Evolutionary conservation across 768 basidiomycete species (phyloP).

Genomic region (Mycena indigotica): DNA sequence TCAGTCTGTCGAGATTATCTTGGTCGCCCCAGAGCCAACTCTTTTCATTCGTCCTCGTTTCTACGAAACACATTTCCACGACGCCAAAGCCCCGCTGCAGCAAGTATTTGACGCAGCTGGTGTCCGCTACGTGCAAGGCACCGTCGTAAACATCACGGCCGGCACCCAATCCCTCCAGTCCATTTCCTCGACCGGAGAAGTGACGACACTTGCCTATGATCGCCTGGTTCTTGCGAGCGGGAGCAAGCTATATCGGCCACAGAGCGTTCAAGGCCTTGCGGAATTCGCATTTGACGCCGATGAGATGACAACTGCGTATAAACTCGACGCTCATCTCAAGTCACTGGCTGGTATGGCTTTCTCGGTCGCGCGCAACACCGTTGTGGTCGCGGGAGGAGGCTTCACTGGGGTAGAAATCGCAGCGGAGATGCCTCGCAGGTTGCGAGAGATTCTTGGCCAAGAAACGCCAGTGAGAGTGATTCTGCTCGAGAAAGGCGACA

Average conservation of each 20-base stretch:
- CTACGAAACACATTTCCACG: conserved; percentile 24
- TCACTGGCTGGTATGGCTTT: conserved; percentile 16
- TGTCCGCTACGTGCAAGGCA: conserved; percentile 22
- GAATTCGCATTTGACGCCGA: conserved; percentile 23
- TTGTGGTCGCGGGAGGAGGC: conserved; percentile 25
- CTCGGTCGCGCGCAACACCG: conserved; percentile 23
- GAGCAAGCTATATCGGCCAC: conserved; percentile 23
- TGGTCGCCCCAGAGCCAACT: conserved; percentile 27
- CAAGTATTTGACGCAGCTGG: conserved; percentile 13
- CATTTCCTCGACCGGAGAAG: conserved; percentile 2
- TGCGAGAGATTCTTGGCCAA: conserved; percentile 23
- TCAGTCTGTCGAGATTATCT: conserved; percentile 16
- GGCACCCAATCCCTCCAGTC: conserved; percentile 16
- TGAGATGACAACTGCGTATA: conserved; percentile 18
- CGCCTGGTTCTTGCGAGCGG: conserved; percentile 26
- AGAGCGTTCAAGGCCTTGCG: conserved; percentile 14
- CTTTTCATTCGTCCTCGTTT: conserved; percentile 25
- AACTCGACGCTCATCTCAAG: conserved; percentile 23
- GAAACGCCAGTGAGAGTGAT: conserved; percentile 17
- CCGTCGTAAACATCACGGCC: conserved; percentile 14
- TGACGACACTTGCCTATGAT: conserved; percentile 16
- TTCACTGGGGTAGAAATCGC: conserved; percentile 27
- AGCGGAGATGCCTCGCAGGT: conserved; percentile 22
- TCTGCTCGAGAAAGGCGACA: conserved; percentile 16
- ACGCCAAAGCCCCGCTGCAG: conserved; percentile 15